Percentiles rank a stretch among this genome's conserved stretches.
Evolutionary conservation across 1,284 basidiomycete species (phyloP).

Genomic region (Lignosus rhinocerotis): DNA sequence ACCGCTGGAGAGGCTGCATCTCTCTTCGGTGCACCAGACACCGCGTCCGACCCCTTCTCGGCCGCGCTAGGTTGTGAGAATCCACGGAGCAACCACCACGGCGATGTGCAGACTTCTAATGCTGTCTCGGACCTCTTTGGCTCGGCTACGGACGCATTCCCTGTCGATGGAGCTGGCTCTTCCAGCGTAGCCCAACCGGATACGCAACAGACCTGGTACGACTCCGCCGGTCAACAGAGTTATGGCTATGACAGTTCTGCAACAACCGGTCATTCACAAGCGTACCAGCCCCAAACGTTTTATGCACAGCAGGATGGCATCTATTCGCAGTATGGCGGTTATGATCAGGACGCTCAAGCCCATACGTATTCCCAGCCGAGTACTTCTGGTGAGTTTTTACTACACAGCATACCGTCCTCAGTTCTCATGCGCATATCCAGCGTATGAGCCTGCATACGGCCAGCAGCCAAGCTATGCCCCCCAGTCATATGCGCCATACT

Average conservation of each 20-base stretch:
- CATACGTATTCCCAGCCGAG: constrained; percentile 4
- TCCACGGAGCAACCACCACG: constrained; percentile 11
- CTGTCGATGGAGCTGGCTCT: constrained; percentile 16
- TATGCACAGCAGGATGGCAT: constrained; percentile 18
- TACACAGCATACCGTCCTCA: background rate
- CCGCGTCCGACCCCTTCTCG: constrained; percentile 65
- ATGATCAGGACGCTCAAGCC: constrained; percentile 4
- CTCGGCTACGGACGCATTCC: constrained; percentile 16
- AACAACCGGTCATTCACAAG: constrained; percentile 22
- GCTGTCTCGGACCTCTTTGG: constrained; percentile 29
- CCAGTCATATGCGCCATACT: constrained; percentile 19
- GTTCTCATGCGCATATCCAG: background rate
- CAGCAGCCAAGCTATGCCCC: constrained; percentile 17
- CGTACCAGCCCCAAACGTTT: constrained; percentile 17
- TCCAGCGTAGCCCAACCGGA: constrained; percentile 31
- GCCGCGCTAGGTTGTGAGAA: constrained; percentile 47
- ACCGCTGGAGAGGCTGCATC: constrained; percentile 75
- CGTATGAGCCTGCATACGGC: constrained; percentile 19
- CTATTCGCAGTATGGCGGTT: constrained; percentile 20
- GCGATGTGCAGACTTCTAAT: constrained; percentile 20
- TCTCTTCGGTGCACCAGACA: constrained; percentile 67
- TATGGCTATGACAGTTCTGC: constrained; percentile 12
- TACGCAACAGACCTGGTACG: constrained; percentile 31
- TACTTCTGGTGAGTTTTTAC: constrained; percentile 8
- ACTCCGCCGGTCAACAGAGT: constrained; percentile 19